Conservation (phyloP, 129 eudicot species). For the Chrysanthemum lavandulifolium region DNA sequence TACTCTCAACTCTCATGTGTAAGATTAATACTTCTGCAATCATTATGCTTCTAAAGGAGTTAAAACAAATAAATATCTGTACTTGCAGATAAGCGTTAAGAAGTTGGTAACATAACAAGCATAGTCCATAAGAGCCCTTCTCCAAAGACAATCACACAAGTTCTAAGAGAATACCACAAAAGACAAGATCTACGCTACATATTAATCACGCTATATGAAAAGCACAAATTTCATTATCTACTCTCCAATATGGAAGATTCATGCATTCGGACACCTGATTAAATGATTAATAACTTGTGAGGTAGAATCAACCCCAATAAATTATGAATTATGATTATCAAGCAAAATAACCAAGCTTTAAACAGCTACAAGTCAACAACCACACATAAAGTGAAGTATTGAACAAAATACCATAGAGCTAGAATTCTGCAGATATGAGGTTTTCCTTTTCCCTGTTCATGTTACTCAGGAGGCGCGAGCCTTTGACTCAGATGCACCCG, state of each 20-base stretch:
- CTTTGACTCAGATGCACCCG: too few relatives aligned
- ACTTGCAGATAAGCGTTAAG: constrained; percentile 13
- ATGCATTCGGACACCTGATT: constrained; percentile 7
- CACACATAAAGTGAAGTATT: not conserved
- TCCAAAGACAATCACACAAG: constrained; percentile 4
- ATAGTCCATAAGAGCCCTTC: constrained; percentile 16
- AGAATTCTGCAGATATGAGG: not conserved
- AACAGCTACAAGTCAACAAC: constrained; percentile 20
- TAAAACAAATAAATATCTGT: not conserved
- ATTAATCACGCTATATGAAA: not conserved
- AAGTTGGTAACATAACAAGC: constrained; percentile 13
- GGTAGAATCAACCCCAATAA: constrained; percentile 18
- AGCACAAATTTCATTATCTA: not conserved
- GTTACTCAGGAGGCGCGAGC: too few relatives aligned
- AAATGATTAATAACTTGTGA: constrained; percentile 13
- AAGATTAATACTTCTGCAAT: constrained; percentile 9
- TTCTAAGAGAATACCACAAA: not conserved
- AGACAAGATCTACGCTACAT: not conserved
- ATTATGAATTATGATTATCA: constrained; percentile 1
- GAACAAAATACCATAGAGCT: constrained; percentile 17
- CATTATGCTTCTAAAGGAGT: not conserved
- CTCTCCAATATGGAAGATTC: not conserved
- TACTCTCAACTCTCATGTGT: constrained; percentile 17
- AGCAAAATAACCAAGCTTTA: constrained; percentile 8
- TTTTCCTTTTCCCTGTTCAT: too few relatives aligned